Percentiles rank a stretch among this genome's conserved stretches.
Evolutionary conservation across 805 yeast species (phyloP).

Genomic region (Brettanomyces anomalus): DNA sequence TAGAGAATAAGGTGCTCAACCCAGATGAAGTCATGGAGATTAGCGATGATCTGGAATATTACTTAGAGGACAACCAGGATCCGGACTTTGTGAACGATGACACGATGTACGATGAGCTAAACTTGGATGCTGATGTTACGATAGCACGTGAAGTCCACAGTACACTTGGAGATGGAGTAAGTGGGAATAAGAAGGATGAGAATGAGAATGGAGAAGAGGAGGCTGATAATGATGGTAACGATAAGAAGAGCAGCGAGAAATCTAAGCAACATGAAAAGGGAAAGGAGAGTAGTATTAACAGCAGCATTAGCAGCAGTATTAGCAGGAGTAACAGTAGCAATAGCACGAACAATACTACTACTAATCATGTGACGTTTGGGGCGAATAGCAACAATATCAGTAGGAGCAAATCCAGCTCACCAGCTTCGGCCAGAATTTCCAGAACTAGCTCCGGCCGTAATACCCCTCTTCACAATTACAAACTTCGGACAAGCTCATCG

Average conservation of each 20-base stretch:
- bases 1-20: conserved; percentile 72
- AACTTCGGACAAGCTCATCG: not conserved
- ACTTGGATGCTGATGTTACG: conserved; percentile 42
- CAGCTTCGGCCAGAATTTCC: not conserved
- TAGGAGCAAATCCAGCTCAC: not conserved
- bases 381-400: not conserved
- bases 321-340: not conserved
- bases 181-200: conserved; percentile 4
- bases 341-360: conserved; percentile 1
- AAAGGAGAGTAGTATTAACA: not conserved
- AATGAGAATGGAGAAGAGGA: not conserved
- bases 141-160: conserved; percentile 23
- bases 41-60: conserved; percentile 86
- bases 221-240: conserved; percentile 2
- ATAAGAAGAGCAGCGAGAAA: not conserved
- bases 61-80: conserved; percentile 88
- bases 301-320: not conserved
- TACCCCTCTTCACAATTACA: conserved; percentile 4
- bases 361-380: not conserved
- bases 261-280: not conserved
- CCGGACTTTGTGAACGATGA: conserved; percentile 94
- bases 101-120: conserved; percentile 82
- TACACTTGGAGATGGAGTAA: conserved; percentile 7
- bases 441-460: conserved; percentile 6
- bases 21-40: conserved; percentile 68